Conservation (phyloP, 495 filamentous ascomycete genomes). For the Bathelium albidoporum region DNA sequence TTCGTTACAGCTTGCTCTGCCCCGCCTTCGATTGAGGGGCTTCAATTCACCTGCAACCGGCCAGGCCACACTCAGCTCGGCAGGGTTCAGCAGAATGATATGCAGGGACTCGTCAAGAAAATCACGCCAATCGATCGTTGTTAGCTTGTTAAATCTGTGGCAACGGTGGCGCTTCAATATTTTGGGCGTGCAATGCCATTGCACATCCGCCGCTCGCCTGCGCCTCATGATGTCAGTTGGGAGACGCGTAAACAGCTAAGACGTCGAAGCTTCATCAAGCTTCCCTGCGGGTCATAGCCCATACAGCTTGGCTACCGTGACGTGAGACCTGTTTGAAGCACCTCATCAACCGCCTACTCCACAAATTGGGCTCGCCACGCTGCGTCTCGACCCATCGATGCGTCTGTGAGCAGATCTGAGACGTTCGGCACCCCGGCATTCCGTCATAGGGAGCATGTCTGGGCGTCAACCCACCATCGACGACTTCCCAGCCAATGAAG, state of each 20-base stretch:
- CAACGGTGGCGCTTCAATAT: neutral
- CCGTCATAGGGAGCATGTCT: constrained; percentile 17
- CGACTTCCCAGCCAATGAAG: constrained; percentile 42
- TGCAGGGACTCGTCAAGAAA: constrained; percentile 2
- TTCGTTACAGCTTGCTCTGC: constrained; percentile 1
- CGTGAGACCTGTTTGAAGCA: neutral
- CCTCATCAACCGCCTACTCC: neutral
- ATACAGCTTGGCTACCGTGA: neutral
- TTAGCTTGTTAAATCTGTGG: neutral
- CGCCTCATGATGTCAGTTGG: neutral
- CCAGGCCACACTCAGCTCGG: neutral
- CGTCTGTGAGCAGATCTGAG: too few species aligned
- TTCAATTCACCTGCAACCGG: neutral
- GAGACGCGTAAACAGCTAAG: neutral
- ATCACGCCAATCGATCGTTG: neutral
- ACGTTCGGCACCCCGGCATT: constrained; percentile 1
- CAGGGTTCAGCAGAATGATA: neutral
- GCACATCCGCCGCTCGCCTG: neutral
- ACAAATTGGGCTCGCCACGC: constrained; percentile 2
- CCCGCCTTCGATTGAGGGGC: neutral
- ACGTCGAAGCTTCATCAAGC: neutral
- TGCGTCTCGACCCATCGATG: neutral
- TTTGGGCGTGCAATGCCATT: neutral
- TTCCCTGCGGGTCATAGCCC: neutral
- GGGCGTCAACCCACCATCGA: constrained; percentile 28